A percentile compares a stretch with the other conserved stretches of the same genome.
Evolutionary conservation across 371 early-diverging fungal species (phyloP).

Genomic region (Lichtheimia ramosa): DNA sequence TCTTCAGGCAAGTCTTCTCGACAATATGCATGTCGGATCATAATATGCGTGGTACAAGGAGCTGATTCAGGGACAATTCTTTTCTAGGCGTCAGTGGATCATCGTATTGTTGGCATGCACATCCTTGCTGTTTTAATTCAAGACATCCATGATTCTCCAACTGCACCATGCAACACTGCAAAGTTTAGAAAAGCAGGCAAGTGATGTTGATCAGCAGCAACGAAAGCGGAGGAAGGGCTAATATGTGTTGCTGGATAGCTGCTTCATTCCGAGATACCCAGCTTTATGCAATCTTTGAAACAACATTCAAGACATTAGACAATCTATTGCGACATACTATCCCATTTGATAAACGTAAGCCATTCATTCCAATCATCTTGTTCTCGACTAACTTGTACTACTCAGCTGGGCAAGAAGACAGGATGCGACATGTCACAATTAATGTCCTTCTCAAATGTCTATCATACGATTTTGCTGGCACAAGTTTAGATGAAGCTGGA

Average conservation of each 20-base stretch:
- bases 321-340: slow-evolving; percentile 43
- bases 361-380: not conserved
- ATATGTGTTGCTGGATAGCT: slow-evolving; percentile 36
- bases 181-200: slow-evolving; percentile 69
- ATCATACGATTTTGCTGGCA: slow-evolving; percentile 85
- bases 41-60: no score
- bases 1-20: slow-evolving; percentile 50
- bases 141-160: slow-evolving; percentile 60
- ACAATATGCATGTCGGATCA: no score
- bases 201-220: not conserved
- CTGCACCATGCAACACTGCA: slow-evolving; percentile 61
- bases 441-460: slow-evolving; percentile 70
- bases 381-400: not conserved
- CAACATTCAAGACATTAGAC: slow-evolving; percentile 61
- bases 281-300: slow-evolving; percentile 70
- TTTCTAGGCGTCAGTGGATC: slow-evolving; percentile 55
- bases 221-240: not conserved
- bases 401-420: slow-evolving; percentile 43
- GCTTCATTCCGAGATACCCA: slow-evolving; percentile 83
- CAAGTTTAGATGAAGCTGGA: slow-evolving; percentile 80
- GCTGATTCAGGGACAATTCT: not conserved
- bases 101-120: slow-evolving; percentile 66
- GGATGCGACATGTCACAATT: slow-evolving; percentile 59
- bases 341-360: slow-evolving; percentile 39
- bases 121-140: slow-evolving; percentile 59